Percentiles rank a stretch among this genome's conserved stretches.
Conservation (phyloP, 78 protist genomes). For the Anaeramoeba flamelloides region DNA sequence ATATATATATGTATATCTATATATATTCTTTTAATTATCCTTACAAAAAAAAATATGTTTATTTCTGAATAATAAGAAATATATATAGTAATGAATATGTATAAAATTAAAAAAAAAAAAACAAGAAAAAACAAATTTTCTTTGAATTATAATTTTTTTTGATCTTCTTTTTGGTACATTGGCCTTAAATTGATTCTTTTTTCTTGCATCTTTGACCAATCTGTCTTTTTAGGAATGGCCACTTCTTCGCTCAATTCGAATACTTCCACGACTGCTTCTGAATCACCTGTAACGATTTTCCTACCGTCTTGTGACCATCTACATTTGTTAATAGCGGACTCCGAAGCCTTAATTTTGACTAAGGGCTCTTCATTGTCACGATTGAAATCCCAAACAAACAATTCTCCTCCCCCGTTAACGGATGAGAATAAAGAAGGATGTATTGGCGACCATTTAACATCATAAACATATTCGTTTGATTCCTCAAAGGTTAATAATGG, state of each 20-base stretch:
- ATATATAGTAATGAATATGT: no score
- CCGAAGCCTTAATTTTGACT: not conserved
- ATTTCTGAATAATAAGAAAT: no score
- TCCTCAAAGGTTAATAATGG: constrained; percentile 40
- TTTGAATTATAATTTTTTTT: no score
- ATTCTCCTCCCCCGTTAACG: constrained; percentile 42
- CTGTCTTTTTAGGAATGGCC: no score
- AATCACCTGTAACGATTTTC: constrained; percentile 14
- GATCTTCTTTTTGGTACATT: no score
- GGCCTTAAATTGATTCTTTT: no score
- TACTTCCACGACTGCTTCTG: constrained; percentile 6
- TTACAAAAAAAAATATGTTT: no score
- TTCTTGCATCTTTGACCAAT: no score
- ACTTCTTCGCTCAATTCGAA: constrained; percentile 13
- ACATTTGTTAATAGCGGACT: not conserved
- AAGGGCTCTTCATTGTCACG: constrained; percentile 14
- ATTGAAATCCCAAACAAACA: constrained; percentile 44
- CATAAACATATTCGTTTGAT: constrained; percentile 47
- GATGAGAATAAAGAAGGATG: constrained; percentile 48
- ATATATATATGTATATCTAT: no score
- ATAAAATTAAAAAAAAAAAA: no score
- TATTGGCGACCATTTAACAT: constrained; percentile 60
- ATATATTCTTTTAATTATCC: no score
- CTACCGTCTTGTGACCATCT: constrained; percentile 19
- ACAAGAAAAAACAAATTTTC: no score